These are phyloP conservation scores for Telopea speciosissima DNA, from an alignment of 177 flowering plant species.

Conservation along the genomic window DNA sequence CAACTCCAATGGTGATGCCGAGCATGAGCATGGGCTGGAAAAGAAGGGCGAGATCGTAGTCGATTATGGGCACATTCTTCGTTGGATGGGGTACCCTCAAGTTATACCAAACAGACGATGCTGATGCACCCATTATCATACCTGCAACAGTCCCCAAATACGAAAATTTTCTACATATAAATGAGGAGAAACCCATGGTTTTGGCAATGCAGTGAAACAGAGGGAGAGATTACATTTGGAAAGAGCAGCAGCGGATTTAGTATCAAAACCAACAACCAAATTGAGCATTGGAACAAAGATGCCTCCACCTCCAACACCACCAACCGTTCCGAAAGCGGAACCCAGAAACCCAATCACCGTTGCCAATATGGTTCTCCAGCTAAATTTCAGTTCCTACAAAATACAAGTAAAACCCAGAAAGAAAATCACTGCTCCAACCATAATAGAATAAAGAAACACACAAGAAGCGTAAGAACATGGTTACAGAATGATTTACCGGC, in stretches of 20 bases:
- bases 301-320: slow-evolving; percentile 96
- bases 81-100: slow-evolving; percentile 77
- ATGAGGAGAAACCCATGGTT: not conserved
- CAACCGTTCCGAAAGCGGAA: slow-evolving; percentile 91
- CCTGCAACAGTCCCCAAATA: slow-evolving; percentile 39
- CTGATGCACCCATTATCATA: slow-evolving; percentile 98
- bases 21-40: slow-evolving; percentile 99
- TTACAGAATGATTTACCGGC: slow-evolving; percentile 49
- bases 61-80: slow-evolving; percentile 73
- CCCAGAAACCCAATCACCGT: slow-evolving; percentile 82
- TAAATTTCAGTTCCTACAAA: slow-evolving; percentile 49
- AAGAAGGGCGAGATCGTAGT: slow-evolving; percentile 82
- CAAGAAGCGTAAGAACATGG: too few relatives aligned
- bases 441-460: too few relatives aligned
- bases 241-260: slow-evolving; percentile 95
- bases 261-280: slow-evolving; percentile 79
- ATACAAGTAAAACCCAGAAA: not conserved
- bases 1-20: slow-evolving; percentile 86
- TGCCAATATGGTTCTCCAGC: slow-evolving; percentile 57
- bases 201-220: not conserved
- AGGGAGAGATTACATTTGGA: slow-evolving; percentile 60
- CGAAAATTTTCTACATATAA: not conserved
- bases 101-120: slow-evolving; percentile 92
- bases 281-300: slow-evolving; percentile 95
- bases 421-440: not conserved